phyloP scores from a whole-genome alignment of 2,329 filamentous ascomycete genomes.

The Sclerotinia subarctica region DNA sequence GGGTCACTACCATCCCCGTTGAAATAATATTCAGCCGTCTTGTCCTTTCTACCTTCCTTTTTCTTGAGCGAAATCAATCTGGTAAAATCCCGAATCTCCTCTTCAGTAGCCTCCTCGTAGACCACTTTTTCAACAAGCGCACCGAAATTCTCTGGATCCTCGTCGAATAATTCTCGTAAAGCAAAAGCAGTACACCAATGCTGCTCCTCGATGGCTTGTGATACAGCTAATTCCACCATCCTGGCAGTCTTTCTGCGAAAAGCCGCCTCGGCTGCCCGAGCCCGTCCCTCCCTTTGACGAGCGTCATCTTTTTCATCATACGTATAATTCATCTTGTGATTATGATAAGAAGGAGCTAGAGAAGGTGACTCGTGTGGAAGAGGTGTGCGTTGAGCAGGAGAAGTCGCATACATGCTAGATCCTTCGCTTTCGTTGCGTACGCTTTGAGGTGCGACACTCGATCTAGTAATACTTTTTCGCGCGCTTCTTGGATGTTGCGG shows the following conservation, averaged over 20 bases:
- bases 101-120: constrained; percentile 50
- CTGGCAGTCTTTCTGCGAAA: constrained; percentile 42
- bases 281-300: constrained; percentile 24
- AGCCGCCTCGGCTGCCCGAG: constrained; percentile 27
- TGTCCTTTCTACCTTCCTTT: constrained; percentile 54
- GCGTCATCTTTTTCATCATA: constrained; percentile 18
- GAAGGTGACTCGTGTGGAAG: constrained; percentile 18
- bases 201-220: constrained; percentile 54
- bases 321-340: constrained; percentile 15
- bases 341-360: constrained; percentile 13
- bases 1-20: constrained; percentile 38
- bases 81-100: constrained; percentile 51
- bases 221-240: constrained; percentile 56
- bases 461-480: constrained; percentile 25
- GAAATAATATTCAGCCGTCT: constrained; percentile 52
- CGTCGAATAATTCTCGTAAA: constrained; percentile 58
- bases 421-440: constrained; percentile 17
- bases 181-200: constrained; percentile 63
- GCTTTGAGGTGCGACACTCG: constrained; percentile 20
- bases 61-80: constrained; percentile 53
- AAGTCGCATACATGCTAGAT: constrained; percentile 8
- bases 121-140: constrained; percentile 57
- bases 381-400: constrained; percentile 14
- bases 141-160: constrained; percentile 51
- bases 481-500: constrained; percentile 25